Conservation (phyloP, 176 grass and related monocot species). For the Ananas comosus region DNA sequence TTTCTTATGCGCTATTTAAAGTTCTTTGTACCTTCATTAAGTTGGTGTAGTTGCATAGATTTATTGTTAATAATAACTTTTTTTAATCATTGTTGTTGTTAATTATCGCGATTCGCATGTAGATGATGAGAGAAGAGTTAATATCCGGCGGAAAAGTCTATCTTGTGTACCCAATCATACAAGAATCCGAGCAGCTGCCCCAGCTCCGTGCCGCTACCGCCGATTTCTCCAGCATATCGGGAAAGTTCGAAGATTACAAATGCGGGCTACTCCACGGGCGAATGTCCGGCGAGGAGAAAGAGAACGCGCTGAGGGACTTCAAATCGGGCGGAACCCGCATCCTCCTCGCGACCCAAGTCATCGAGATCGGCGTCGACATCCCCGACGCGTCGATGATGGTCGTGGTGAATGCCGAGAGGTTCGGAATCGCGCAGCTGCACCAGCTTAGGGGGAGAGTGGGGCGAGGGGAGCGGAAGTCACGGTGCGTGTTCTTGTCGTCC, state of each 20-base stretch:
- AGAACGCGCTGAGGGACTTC: slow-evolving; percentile 61
- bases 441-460: slow-evolving; percentile 85
- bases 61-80: not conserved
- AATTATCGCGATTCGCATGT: slow-evolving; percentile 3
- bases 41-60: not conserved
- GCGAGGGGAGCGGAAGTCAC: slow-evolving; percentile 64
- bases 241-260: slow-evolving; percentile 53
- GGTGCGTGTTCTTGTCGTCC: slow-evolving; percentile 65
- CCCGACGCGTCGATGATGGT: slow-evolving; percentile 96
- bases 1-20: too few species aligned
- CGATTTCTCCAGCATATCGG: slow-evolving; percentile 50
- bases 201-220: slow-evolving; percentile 70
- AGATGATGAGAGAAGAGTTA: slow-evolving; percentile 92
- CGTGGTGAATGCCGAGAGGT: slow-evolving; percentile 84
- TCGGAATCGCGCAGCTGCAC: slow-evolving; percentile 88
- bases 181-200: slow-evolving; percentile 77
- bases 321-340: slow-evolving; percentile 64
- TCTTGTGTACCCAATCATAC: slow-evolving; percentile 83
- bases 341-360: slow-evolving; percentile 77
- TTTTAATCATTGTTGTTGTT: not conserved
- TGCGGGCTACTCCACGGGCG: slow-evolving; percentile 86
- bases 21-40: not conserved
- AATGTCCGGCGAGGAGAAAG: slow-evolving; percentile 64
- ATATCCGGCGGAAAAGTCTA: slow-evolving; percentile 68
- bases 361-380: slow-evolving; percentile 90